phyloP scores from a whole-genome alignment of 768 basidiomycete species.

The Leccinum longicurvipes region DNA sequence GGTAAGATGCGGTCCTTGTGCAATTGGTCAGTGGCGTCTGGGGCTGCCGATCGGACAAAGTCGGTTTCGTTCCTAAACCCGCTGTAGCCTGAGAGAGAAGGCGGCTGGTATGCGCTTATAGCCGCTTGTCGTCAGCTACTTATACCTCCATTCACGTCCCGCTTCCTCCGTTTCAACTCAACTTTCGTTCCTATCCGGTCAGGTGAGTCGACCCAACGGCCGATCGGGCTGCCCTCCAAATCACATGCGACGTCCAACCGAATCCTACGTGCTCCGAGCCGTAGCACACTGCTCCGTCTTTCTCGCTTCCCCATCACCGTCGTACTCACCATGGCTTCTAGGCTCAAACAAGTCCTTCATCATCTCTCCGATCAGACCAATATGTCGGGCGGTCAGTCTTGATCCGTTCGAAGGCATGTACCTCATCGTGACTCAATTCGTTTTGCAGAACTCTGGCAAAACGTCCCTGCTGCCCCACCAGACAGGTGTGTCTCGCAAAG shows the following conservation, averaged over 20 bases:
- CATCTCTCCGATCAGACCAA: slow-evolving; percentile 44
- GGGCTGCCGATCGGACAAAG: slow-evolving; percentile 2
- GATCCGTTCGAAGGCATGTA: slow-evolving; percentile 2
- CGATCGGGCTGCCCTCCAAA: slow-evolving; percentile 1
- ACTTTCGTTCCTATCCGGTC: neutral
- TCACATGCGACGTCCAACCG: slow-evolving; percentile 20
- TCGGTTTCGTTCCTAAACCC: slow-evolving; percentile 2
- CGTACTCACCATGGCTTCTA: slow-evolving; percentile 44
- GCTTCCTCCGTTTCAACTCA: neutral
- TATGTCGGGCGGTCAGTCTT: slow-evolving; percentile 54
- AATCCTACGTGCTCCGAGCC: neutral
- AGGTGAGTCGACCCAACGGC: neutral
- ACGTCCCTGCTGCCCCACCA: slow-evolving; percentile 79
- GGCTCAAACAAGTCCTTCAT: slow-evolving; percentile 56
- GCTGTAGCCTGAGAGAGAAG: neutral
- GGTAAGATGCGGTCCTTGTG: neutral
- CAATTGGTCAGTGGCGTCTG: neutral
- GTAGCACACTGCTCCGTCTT: neutral
- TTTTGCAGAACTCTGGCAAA: slow-evolving; percentile 65
- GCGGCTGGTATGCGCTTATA: neutral
- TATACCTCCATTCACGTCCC: neutral
- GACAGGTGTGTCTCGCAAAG: slow-evolving; percentile 54
- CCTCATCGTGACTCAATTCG: neutral
- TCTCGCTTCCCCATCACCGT: neutral
- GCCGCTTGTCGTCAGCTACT: neutral